Percentiles rank a stretch among this genome's conserved stretches.
Conservation (phyloP, 805 yeast species). For the Torulaspora indica region DNA sequence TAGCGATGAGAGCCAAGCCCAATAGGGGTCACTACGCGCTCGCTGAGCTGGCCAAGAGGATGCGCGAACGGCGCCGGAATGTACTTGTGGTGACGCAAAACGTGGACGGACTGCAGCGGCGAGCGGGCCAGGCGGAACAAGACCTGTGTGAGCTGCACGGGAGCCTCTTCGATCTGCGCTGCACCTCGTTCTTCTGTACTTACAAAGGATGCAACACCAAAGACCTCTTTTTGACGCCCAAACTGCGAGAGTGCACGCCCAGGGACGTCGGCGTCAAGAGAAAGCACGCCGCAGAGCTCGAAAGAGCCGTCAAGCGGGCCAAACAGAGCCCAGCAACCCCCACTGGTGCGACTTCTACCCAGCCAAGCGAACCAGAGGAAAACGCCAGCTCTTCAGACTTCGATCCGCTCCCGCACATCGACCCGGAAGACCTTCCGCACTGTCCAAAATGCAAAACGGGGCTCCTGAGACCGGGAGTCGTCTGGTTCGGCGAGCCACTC, state of each 20-base stretch:
- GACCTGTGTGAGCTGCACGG: conserved; percentile 75
- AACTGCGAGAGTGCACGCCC: conserved; percentile 39
- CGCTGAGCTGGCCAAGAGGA: conserved; percentile 51
- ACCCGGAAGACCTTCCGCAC: conserved; percentile 54
- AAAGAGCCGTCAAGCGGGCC: conserved; percentile 12
- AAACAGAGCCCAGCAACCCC: conserved; percentile 1
- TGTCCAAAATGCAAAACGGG: conserved; percentile 74
- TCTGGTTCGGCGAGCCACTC: conserved; percentile 91
- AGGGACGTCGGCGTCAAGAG: conserved; percentile 9
- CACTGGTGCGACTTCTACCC: neutral
- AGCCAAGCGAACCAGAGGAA: conserved; percentile 4
- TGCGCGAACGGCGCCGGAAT: conserved; percentile 30
- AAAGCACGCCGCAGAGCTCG: conserved; percentile 8
- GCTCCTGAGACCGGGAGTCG: conserved; percentile 79
- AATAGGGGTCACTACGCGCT: conserved; percentile 70
- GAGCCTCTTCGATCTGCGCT: conserved; percentile 61
- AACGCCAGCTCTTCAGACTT: conserved; percentile 41
- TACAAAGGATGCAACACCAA: conserved; percentile 50
- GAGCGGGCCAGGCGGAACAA: conserved; percentile 56
- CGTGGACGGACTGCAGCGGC: conserved; percentile 66
- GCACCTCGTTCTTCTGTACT: conserved; percentile 73
- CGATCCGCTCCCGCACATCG: conserved; percentile 46
- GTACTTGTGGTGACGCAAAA: conserved; percentile 76
- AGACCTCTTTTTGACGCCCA: conserved; percentile 55
- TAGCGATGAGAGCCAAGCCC: conserved; percentile 64